Evolutionary conservation across 2,329 filamentous ascomycete genomes (phyloP), one percentile per base, ranked within the genome.

Genomic region (Aspergillus texensis): DNA sequence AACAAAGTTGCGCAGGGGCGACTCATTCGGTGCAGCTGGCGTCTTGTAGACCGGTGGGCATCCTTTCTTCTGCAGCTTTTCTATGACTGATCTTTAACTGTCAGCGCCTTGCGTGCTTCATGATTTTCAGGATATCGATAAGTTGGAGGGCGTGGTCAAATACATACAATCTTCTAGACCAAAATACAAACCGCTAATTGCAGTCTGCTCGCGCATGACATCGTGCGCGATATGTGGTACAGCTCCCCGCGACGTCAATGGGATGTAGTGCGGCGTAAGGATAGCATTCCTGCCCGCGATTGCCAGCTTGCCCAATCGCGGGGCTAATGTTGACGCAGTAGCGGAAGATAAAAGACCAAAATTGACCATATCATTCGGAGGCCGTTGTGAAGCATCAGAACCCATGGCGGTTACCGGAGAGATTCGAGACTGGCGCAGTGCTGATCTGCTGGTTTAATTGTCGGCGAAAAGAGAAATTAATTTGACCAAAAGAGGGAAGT

Each of bases 171-270:
- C 95, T 83, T 99, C 95, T 32, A 98, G 81, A 0, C 91, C 92
- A 72, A 95, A 82, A 75, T 96, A 96, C 3, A 92, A 84, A 30
- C 91, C 91, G 32, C 82, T 81, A 63, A 96, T 83, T 6, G 85
- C 76, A 1, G 89, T 88, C 71, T 90, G 83, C 61, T 87, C 89
- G 46, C 80, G 77, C 68, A 95, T 83, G 65, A 91, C 91, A 81
- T 99, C 95, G 45, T 93, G 94, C 3, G 94, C 91, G 67, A 99
- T 80, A 80, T 99, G 95, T 58, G 95, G 93, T 41, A 98, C 82
- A 1, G 87, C 87, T 26, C 95, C 95, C 72, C 95, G 87, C 39
- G 95, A 97, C 3, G 91, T 91, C 68, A 91, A 83, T 57, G 88
- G 89, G 63, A 97, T 81, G 77, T 91, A 96, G 74, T 91, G 90